phyloP scores from a whole-genome alignment of 1,139 yeast species.

The Citeromyces siamensis region DNA sequence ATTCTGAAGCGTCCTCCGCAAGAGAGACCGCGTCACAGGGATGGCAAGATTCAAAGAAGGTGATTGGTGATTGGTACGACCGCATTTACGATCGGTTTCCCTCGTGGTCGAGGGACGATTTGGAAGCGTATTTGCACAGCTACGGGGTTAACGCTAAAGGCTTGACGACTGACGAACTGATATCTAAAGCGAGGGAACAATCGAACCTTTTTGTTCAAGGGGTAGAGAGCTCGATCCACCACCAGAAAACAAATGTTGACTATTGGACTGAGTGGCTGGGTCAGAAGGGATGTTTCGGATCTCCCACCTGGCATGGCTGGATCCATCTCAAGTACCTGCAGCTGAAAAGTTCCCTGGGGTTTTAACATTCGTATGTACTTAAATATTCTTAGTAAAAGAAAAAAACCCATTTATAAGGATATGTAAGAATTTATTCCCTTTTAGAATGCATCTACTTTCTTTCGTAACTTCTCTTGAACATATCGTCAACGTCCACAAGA shows the following conservation, averaged over 20 bases:
- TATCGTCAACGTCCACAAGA: slow-evolving; percentile 75
- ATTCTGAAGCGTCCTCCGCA: slow-evolving; percentile 7
- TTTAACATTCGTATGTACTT: no score
- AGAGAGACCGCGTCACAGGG: slow-evolving; percentile 9
- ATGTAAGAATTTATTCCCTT: not conserved
- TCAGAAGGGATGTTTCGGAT: not conserved
- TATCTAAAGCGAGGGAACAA: slow-evolving; percentile 15
- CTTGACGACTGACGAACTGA: slow-evolving; percentile 31
- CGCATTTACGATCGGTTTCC: slow-evolving; percentile 26
- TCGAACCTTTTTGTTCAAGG: not conserved
- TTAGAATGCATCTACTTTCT: slow-evolving; percentile 12
- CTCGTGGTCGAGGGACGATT: slow-evolving; percentile 41
- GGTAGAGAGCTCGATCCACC: not conserved
- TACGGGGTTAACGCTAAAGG: slow-evolving; percentile 32
- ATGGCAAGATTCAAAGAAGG: slow-evolving; percentile 14
- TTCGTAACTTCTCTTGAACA: slow-evolving; percentile 70
- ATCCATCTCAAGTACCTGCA: not conserved
- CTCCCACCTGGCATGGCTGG: not conserved
- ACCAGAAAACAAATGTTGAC: not conserved
- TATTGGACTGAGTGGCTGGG: not conserved
- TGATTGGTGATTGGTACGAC: slow-evolving; percentile 12
- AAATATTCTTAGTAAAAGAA: no score
- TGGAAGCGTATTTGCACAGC: slow-evolving; percentile 35
- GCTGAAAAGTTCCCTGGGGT: not conserved
- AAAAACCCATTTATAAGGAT: no score